Evolutionary conservation across 139 green algal genomes (phyloP), one percentile per base, ranked within the genome.

Genomic region (Klebsormidium nitens): DNA sequence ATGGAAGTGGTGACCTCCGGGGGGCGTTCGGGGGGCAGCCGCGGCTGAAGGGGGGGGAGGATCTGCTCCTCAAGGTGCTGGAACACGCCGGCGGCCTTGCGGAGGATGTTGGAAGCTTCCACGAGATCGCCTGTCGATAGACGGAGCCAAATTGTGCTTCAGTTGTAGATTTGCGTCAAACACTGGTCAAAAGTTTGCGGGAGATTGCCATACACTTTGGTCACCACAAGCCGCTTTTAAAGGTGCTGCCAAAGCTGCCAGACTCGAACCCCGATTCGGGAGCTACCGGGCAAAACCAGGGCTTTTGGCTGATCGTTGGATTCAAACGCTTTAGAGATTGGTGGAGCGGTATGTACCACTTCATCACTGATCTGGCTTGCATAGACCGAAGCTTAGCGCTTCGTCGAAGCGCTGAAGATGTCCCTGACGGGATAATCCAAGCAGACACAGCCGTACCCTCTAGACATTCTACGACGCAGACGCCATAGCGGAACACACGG

Each of bases 11-110:
- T 6, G 32, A 4, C 8, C 37, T 70, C 62, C 38, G 48, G 28
- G 4, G 62, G 62, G 6, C 62, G 62, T n/a, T 70, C n/a, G n/a
- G n/a, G 28, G 5, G 62, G 3, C 28, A 70, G 62, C 37, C 37
- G 29, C 39, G 8, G 6, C 32, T 26, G 39, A 4, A 67, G 59
- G 4, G 8, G 11, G 26, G 11, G 36, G 5, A 44, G 31, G 31
- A 67, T 31, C 17, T 67, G 29, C 6, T 4, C 19, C 4, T 4
- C 8, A 36, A 6, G 5, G 32, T 67, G 40, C 14, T 67, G 36
- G 17, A 48, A 67, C 6, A 67, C 17, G 37, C 59, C 59, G 5
- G 59, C 59, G 6, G 59, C 59, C 42, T 67, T 26, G 5, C 14
- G 59, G 59, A 11, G 26, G 59, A 62, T 32, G 37, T 5, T 26